Percentiles rank a stretch among this genome's conserved stretches.
These are phyloP conservation scores for Carallia brachiata DNA, from an alignment of 345 rosid species.

Conservation along the genomic window DNA sequence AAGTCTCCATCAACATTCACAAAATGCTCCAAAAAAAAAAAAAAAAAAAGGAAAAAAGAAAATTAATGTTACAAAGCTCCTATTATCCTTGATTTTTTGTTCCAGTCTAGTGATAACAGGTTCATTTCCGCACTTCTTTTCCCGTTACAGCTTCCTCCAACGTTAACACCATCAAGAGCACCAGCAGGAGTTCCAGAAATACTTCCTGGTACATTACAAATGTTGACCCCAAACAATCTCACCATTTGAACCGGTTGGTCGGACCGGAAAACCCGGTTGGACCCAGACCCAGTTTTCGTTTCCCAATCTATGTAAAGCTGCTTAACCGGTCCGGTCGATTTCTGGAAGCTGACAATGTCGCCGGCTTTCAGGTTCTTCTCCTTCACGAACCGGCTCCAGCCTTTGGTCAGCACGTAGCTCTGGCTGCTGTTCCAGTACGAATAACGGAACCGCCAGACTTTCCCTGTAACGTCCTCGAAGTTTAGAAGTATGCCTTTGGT, in stretches of 20 bases:
- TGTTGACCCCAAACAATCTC: conserved; percentile 81
- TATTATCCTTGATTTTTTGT: conserved; percentile 66
- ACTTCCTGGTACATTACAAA: conserved; percentile 42
- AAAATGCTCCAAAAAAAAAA: conserved; percentile 11
- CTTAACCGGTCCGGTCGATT: conserved; percentile 69
- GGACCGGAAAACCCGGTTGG: conserved; percentile 13
- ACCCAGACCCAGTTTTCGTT: conserved; percentile 26
- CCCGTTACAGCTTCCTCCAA: conserved; percentile 41
- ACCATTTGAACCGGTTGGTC: conserved; percentile 49
- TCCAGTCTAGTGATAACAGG: conserved; percentile 49
- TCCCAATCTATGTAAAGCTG: conserved; percentile 67
- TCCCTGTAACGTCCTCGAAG: conserved; percentile 68
- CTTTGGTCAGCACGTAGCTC: conserved; percentile 88
- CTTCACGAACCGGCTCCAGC: conserved; percentile 92
- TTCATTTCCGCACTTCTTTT: conserved; percentile 65
- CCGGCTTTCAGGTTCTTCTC: conserved; percentile 81
- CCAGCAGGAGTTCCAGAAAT: conserved; percentile 2
- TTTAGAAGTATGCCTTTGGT: conserved; percentile 59
- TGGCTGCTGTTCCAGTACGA: conserved; percentile 98
- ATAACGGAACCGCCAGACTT: conserved; percentile 89
- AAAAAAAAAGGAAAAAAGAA: conserved; percentile 1
- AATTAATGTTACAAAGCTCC: conserved; percentile 60
- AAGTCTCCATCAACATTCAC: conserved; percentile 7
- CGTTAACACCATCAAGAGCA: conserved; percentile 18
- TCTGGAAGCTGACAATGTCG: conserved; percentile 69